Percentiles rank a stretch among this genome's conserved stretches.
Conservation (phyloP, 1,284 basidiomycete species). For the Coniophora puteana region DNA sequence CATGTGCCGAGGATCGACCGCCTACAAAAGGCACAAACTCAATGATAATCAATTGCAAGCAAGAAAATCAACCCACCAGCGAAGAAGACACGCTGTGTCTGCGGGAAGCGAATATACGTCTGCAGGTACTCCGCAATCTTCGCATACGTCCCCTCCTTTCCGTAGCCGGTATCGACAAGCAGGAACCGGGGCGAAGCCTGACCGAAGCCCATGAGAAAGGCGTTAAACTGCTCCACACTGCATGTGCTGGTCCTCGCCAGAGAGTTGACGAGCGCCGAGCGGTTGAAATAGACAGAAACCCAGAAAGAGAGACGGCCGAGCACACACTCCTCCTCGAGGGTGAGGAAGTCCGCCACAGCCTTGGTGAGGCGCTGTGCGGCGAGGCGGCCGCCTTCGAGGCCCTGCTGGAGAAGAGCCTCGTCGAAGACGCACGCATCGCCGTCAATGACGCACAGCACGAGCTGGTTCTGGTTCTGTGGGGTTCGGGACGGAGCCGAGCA, state of each 20-base stretch:
- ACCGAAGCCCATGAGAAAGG: conserved; percentile 66
- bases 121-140: conserved; percentile 80
- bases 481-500: background rate
- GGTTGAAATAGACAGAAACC: conserved; percentile 70
- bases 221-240: conserved; percentile 59
- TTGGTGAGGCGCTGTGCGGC: conserved; percentile 67
- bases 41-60: background rate
- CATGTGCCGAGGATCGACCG: conserved; percentile 43
- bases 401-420: conserved; percentile 51
- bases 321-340: conserved; percentile 51
- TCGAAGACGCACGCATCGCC: conserved; percentile 69
- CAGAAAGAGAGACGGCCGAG: conserved; percentile 65
- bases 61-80: conserved; percentile 43
- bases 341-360: conserved; percentile 59
- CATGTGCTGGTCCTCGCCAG: conserved; percentile 52
- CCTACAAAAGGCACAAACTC: conserved; percentile 19
- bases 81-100: conserved; percentile 72
- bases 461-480: conserved; percentile 51
- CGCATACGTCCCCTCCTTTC: conserved; percentile 57
- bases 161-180: conserved; percentile 68
- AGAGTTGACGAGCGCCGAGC: conserved; percentile 45
- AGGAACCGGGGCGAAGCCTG: conserved; percentile 66
- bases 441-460: conserved; percentile 72
- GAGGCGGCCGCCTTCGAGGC: conserved; percentile 60
- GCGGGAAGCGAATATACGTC: conserved; percentile 70